Base-by-base conservation (phyloP, 2,329 filamentous ascomycete genomes). In the Calonectria hongkongensis region DNA sequence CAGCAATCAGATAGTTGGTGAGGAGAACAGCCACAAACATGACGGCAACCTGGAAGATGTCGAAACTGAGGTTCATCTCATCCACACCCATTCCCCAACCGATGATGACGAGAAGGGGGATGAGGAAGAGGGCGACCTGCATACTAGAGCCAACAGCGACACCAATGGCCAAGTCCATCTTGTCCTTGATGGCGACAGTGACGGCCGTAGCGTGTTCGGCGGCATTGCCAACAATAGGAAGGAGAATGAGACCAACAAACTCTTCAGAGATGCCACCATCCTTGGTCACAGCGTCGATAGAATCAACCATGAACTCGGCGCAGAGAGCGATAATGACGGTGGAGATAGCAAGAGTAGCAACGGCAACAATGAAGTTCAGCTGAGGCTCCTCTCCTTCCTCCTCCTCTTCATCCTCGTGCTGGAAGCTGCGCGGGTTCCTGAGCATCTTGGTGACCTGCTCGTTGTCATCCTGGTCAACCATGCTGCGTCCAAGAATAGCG, bases 21-120 rank as follows among this genome's bases (percentile, higher is more conserved):
- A 98, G 88, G 50, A 98, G 90, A 0, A 95, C 94, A 2, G 94
- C 92, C 15, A 97, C 94, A 78, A 98, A 97, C 48, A 98, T 86
- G 48, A 94, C 93, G 27, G 95, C 93, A 16, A 98, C 92, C 85
- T 98, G 95, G 87, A 98, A 98, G 0, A 92, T 92, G 81, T 97
- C 95, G 82, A 98, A 97, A 82, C 93, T 93, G 6, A 98, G 89
- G 25, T 92, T 94, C 94, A 96, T 96, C 1, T 91, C 88, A 73
- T 93, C 91, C 74, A 90, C 83, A 45, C 86, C 89, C 89, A 95
- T 92, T 74, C 91, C 92, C 94, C 94, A 96, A 68, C 94, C 94
- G 43, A 96, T 90, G 45, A 96, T 89, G 70, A 95, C 93, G 39
- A 95, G 89, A 13, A 96, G 85, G 0, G 94, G 94, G 10, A 94